phyloP scores from a whole-genome alignment of 768 basidiomycete species.

The Lentinula edodes region DNA sequence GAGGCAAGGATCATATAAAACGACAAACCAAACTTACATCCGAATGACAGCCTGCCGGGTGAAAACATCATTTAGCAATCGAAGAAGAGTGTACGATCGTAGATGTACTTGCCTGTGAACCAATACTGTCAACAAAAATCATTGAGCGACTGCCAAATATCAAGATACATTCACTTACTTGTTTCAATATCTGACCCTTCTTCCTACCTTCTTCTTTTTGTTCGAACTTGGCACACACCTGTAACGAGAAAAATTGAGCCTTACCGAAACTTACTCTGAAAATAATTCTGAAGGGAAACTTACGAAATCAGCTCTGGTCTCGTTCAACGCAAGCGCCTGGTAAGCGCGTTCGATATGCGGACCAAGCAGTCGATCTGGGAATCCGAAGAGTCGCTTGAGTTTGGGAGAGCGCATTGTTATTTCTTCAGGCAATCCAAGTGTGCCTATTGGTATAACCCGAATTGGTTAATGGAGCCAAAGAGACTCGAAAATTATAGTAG shows the following conservation, averaged over 20 bases:
- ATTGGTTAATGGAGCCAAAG: too few relatives aligned
- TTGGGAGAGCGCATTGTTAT: constrained; percentile 39
- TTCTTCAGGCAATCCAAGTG: constrained; percentile 66
- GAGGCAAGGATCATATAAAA: background rate
- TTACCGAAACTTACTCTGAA: background rate
- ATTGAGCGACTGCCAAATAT: background rate
- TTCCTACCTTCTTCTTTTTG: constrained; percentile 46
- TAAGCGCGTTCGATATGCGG: constrained; percentile 60
- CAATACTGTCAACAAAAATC: constrained; percentile 43
- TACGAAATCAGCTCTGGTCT: constrained; percentile 65
- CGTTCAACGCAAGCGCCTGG: constrained; percentile 67
- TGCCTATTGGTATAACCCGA: constrained; percentile 8
- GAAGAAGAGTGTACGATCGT: background rate
- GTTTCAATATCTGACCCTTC: constrained; percentile 57
- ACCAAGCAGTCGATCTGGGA: constrained; percentile 54
- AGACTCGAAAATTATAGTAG: background rate
- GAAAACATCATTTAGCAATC: background rate
- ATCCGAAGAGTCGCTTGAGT: constrained; percentile 54
- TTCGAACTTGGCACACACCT: constrained; percentile 61
- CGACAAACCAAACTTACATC: constrained; percentile 27
- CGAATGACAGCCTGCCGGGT: constrained; percentile 29
- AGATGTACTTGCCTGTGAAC: constrained; percentile 51
- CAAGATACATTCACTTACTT: constrained; percentile 31
- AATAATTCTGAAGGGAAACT: constrained; percentile 14
- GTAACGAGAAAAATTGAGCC: background rate